Conservation (phyloP, 2,329 filamentous ascomycete species). For the Pseudogymnoascus pannorum region DNA sequence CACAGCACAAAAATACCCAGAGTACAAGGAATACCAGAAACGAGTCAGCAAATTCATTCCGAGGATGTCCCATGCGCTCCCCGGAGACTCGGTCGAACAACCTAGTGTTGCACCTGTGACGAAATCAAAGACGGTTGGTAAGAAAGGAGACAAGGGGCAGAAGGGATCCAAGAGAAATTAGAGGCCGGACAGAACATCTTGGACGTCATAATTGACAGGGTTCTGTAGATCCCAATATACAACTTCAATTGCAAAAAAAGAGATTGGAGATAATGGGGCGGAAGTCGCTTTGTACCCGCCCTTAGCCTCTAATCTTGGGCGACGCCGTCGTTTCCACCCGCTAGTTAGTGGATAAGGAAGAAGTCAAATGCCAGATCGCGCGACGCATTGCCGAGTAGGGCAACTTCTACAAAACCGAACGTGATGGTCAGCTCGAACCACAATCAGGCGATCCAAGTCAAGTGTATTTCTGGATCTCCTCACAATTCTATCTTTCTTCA, state of each 20-base stretch:
- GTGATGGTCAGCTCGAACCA: background rate
- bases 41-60: conserved; percentile 81
- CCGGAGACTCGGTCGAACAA: background rate
- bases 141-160: conserved; percentile 1
- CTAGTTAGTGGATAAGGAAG: conserved; percentile 8
- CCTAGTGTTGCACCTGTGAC: background rate
- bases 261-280: background rate
- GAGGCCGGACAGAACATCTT: background rate
- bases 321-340: conserved; percentile 1
- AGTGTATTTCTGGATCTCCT: background rate
- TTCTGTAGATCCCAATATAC: conserved; percentile 7
- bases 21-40: conserved; percentile 78
- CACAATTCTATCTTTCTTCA: background rate
- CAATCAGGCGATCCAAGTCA: background rate
- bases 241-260: background rate
- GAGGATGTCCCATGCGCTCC: conserved; percentile 14
- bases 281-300: conserved; percentile 6
- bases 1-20: conserved; percentile 73
- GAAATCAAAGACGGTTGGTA: background rate
- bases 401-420: background rate
- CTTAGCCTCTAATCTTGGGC: conserved; percentile 1
- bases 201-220: conserved; percentile 8
- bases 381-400: conserved; percentile 8
- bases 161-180: conserved; percentile 8
- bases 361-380: conserved; percentile 3